Base-by-base conservation (phyloP, 2,329 filamentous ascomycete species). In the Pseudocercospora fijiensis region DNA sequence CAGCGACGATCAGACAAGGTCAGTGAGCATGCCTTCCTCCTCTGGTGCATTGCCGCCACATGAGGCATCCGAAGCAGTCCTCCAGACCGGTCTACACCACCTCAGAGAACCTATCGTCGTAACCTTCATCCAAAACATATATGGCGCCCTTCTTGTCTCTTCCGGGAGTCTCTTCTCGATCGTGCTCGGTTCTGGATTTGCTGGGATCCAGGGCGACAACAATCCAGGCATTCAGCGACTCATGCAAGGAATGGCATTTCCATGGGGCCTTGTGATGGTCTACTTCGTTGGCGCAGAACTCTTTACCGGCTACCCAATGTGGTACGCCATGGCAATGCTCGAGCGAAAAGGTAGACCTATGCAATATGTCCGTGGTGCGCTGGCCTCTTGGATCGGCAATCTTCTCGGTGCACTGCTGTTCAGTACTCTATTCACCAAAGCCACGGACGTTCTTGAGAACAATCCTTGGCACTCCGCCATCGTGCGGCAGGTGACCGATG, bases 271-370 rank as follows among this genome's bases (percentile, higher is more conserved):
- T 7, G 68, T 74, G 4, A 37, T 74, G 16, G 67, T 72, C 1
- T 74, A 74, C 52, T 65, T 71, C 9, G 63, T 72, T 2, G 72
- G 72, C 49, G 72, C 70, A 2, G 72, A 74, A 37, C 64, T 74
- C 28, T 74, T 69, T 47, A 74, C 72, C 9, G 72, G 72, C 1
- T 74, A 72, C 60, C 72, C 72, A 0, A 74, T 74, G 72, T 73
- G 72, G 72, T 66, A 70, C 24, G 53, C 67, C 11, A 72, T 74
- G 65, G 67, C 70, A 0, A 69, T 70, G 7, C 58, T 74, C 3
- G 64, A 70, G 26, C 61, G 71, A 1, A 63, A 69, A 45, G 70
- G 70, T 4, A 59, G 27, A 7, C 60, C 64, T 1, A 6, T 64
- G 20, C 59, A 71, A 45, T 72, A 73, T 53, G 8, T 73, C 7